phyloP scores from a whole-genome alignment of 1,284 basidiomycete genomes.

The Ustilago crameri region DNA sequence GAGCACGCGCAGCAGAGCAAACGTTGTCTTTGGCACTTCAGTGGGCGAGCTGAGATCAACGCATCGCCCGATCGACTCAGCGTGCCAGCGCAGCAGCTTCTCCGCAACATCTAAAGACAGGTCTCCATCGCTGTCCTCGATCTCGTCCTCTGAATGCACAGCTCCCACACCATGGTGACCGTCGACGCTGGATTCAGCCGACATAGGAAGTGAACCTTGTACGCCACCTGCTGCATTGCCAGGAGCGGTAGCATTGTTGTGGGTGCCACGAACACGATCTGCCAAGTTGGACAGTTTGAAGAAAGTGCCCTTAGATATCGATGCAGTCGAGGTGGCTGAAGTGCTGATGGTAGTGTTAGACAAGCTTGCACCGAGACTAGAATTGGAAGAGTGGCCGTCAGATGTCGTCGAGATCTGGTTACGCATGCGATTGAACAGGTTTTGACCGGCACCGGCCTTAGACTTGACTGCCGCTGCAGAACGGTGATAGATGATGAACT shows the following conservation, averaged over 20 bases:
- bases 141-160: conserved; percentile 21
- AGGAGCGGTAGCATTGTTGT: conserved; percentile 7
- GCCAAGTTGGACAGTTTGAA: conserved; percentile 62
- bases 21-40: conserved; percentile 81
- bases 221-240: conserved; percentile 4
- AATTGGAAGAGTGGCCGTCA: conserved; percentile 62
- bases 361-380: conserved; percentile 21
- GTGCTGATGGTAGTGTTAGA: conserved; percentile 19
- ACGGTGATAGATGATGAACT: conserved; percentile 87
- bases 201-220: conserved; percentile 3
- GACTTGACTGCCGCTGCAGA: conserved; percentile 22
- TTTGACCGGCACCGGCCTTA: conserved; percentile 70
- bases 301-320: conserved; percentile 51
- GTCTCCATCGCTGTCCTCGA: conserved; percentile 57
- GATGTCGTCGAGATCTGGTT: conserved; percentile 85
- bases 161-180: conserved; percentile 11
- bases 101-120: conserved; percentile 61
- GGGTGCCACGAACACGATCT: conserved; percentile 57
- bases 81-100: conserved; percentile 66
- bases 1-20: conserved; percentile 84
- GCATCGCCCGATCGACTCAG: conserved; percentile 66
- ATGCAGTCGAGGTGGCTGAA: conserved; percentile 27
- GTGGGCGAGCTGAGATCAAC: conserved; percentile 61
- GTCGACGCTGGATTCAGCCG: conserved; percentile 25
- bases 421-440: conserved; percentile 89